These are phyloP conservation scores for Suhomyces anneliseae DNA, from an alignment of 1,139 yeast genomes.

Conservation along the genomic window DNA sequence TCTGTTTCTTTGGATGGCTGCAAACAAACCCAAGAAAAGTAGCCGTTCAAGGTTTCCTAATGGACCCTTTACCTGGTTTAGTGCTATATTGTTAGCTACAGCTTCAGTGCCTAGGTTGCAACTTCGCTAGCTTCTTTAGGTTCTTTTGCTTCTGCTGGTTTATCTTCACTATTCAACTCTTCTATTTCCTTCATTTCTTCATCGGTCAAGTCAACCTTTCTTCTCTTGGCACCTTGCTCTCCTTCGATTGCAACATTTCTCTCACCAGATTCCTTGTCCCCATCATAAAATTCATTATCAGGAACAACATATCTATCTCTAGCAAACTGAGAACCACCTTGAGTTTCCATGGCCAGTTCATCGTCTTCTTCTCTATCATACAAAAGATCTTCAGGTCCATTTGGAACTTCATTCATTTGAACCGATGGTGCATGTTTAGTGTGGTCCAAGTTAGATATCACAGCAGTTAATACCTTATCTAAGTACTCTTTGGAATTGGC, in stretches of 20 bases:
- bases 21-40: too few relatives aligned
- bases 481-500: slow-evolving; percentile 93
- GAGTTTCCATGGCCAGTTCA: slow-evolving; percentile 72
- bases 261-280: slow-evolving; percentile 49
- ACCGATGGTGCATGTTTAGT: slow-evolving; percentile 96
- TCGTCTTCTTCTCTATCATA: slow-evolving; percentile 84
- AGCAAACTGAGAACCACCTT: slow-evolving; percentile 87
- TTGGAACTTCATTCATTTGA: slow-evolving; percentile 87
- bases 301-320: slow-evolving; percentile 70
- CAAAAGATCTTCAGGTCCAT: slow-evolving; percentile 66
- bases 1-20: too few relatives aligned
- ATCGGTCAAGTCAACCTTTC: slow-evolving; percentile 26
- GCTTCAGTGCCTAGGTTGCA: too few relatives aligned
- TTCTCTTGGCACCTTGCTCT: neutral
- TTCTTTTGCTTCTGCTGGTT: neutral
- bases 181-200: slow-evolving; percentile 43
- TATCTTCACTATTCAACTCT: slow-evolving; percentile 25
- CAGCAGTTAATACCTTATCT: slow-evolving; percentile 77
- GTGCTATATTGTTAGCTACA: too few relatives aligned
- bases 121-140: too few relatives aligned
- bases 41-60: too few relatives aligned
- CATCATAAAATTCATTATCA: slow-evolving; percentile 66
- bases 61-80: too few relatives aligned
- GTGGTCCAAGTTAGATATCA: slow-evolving; percentile 74
- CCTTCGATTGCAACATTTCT: slow-evolving; percentile 20